Conservation (phyloP, 2,329 filamentous ascomycete genomes). For the Pleoardoris graminearum region DNA sequence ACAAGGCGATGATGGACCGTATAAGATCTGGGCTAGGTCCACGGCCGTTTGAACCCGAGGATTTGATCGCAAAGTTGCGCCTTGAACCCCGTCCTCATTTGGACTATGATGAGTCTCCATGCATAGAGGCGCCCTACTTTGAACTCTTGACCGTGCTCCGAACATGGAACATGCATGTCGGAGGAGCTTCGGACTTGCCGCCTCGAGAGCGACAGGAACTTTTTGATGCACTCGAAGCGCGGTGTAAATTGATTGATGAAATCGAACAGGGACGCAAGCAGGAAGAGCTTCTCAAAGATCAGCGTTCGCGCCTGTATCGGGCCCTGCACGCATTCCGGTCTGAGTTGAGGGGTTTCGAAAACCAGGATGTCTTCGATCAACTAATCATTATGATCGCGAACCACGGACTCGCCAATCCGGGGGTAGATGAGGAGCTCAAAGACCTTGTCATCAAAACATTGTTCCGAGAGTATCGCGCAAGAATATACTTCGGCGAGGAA, state of each 20-base stretch:
- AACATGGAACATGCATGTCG: slow-evolving; percentile 22
- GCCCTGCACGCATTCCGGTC: slow-evolving; percentile 24
- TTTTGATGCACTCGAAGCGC: slow-evolving; percentile 11
- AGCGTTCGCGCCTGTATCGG: slow-evolving; percentile 12
- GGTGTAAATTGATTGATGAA: slow-evolving; percentile 8
- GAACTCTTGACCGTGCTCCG: slow-evolving; percentile 20
- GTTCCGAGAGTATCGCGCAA: slow-evolving; percentile 7
- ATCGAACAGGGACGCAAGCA: background rate
- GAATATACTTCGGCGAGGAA: slow-evolving; percentile 8
- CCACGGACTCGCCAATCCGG: slow-evolving; percentile 16
- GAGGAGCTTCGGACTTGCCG: background rate
- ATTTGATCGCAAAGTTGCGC: slow-evolving; percentile 24
- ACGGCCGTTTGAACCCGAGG: slow-evolving; percentile 16
- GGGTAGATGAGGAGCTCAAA: slow-evolving; percentile 22
- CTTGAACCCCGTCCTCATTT: background rate
- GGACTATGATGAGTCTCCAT: background rate
- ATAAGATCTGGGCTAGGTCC: slow-evolving; percentile 20
- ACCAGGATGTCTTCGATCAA: slow-evolving; percentile 17
- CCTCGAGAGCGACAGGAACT: slow-evolving; percentile 8
- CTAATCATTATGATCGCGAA: slow-evolving; percentile 25
- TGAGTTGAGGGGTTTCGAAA: slow-evolving; percentile 20
- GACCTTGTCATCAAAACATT: slow-evolving; percentile 18
- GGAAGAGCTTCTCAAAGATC: slow-evolving; percentile 9
- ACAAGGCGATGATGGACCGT: slow-evolving; percentile 18
- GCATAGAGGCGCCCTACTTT: slow-evolving; percentile 16